Percentiles rank a stretch among this genome's conserved stretches.
These are phyloP conservation scores for Hypoxylon sp. DNA, from an alignment of 2,329 filamentous ascomycete genomes.

Conservation along the genomic window DNA sequence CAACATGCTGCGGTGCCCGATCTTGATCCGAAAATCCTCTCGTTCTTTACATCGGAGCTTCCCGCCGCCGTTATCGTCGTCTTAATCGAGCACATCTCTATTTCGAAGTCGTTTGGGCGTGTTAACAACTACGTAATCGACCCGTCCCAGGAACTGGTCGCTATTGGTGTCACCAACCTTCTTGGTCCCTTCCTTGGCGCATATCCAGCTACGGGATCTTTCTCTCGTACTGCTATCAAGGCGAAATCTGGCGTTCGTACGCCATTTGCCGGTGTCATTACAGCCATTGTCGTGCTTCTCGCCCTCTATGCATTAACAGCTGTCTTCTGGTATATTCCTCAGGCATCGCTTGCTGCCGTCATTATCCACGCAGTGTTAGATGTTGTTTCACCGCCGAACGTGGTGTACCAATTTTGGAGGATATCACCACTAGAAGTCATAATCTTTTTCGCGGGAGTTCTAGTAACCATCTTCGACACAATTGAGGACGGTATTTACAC, in stretches of 20 bases:
- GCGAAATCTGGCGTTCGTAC: constrained; percentile 93
- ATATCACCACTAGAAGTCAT: constrained; percentile 85
- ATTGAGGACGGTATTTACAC: constrained; percentile 92
- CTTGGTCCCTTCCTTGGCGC: constrained; percentile 84
- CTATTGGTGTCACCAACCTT: constrained; percentile 82
- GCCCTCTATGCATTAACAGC: constrained; percentile 86
- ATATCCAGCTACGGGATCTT: constrained; percentile 90
- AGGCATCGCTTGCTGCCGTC: constrained; percentile 80
- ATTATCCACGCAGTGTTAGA: constrained; percentile 94
- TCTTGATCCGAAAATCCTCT: constrained; percentile 63
- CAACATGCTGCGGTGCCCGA: constrained; percentile 59
- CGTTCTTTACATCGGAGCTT: constrained; percentile 75
- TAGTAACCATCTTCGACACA: constrained; percentile 83
- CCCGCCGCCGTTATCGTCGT: constrained; percentile 80
- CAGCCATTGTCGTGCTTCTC: constrained; percentile 83
- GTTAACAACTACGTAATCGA: constrained; percentile 85
- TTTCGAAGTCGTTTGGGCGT: constrained; percentile 85
- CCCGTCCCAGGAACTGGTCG: constrained; percentile 84
- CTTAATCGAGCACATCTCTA: constrained; percentile 85
- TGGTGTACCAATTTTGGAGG: constrained; percentile 89
- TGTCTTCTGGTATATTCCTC: constrained; percentile 92
- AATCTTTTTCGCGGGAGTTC: constrained; percentile 88
- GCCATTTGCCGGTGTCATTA: constrained; percentile 88
- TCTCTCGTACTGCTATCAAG: constrained; percentile 92
- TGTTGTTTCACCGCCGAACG: constrained; percentile 85